phyloP scores from a whole-genome alignment of 352 stramenopile species.

The Phytophthora vignae region DNA sequence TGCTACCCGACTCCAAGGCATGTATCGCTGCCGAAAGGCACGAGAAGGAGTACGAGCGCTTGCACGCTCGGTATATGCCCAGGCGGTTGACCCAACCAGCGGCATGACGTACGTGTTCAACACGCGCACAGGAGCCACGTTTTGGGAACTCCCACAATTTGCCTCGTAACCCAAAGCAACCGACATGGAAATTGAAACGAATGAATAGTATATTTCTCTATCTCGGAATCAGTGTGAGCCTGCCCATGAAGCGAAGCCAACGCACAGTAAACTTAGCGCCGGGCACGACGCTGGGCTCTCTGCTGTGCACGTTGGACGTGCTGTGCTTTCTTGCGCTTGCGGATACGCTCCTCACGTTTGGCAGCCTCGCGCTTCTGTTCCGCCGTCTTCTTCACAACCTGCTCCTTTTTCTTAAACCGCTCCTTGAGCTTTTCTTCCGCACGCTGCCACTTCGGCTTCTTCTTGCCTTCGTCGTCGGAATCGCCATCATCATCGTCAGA shows the following conservation, averaged over 20 bases:
- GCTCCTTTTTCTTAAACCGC: conserved; percentile 88
- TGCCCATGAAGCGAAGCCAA: conserved; percentile 8
- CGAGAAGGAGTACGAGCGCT: conserved; percentile 43
- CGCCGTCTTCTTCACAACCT: conserved; percentile 72
- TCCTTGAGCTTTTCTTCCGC: conserved; percentile 79
- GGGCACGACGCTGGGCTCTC: conserved; percentile 54
- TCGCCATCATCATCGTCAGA: conserved; percentile 47
- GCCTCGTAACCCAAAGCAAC: conserved; percentile 20
- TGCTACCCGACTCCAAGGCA: conserved; percentile 54
- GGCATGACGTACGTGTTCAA: conserved; percentile 68
- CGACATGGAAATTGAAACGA: conserved; percentile 10
- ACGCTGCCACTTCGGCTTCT: conserved; percentile 71
- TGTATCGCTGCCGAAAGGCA: conserved; percentile 70
- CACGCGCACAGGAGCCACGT: conserved; percentile 55
- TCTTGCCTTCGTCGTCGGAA: conserved; percentile 43
- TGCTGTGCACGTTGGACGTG: conserved; percentile 70
- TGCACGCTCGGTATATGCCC: conserved; percentile 49
- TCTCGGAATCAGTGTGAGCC: conserved; percentile 15
- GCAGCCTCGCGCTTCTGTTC: conserved; percentile 76
- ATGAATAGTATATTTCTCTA: conserved; percentile 47
- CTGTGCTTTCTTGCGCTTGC: conserved; percentile 80
- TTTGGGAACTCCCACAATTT: conserved; percentile 64
- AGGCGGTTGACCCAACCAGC: conserved; percentile 53
- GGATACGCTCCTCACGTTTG: conserved; percentile 86
- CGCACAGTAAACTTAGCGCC: conserved; percentile 28